Evolutionary conservation across 176 grass and related monocot genomes (phyloP), one percentile per base, ranked within the genome.

Genomic region (Ensete glaucum): DNA sequence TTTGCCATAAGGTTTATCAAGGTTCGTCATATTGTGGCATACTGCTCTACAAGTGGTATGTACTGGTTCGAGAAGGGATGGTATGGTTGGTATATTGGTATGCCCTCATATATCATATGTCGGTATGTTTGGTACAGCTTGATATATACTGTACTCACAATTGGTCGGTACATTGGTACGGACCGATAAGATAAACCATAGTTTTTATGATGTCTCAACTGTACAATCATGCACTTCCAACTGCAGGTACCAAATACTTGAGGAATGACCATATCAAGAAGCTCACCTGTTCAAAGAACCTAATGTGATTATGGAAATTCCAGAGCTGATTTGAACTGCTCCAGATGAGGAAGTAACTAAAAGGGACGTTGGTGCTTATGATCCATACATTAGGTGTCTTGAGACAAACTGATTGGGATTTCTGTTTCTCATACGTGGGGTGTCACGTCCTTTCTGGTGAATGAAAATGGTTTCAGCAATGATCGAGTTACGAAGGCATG

Each of bases 221-320:
- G 24, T 20, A 12, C 12, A 43, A 27, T 65, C 10, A 4, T 51
- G 9, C 17, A 10, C 50, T 71, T 57, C 19, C 8, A 16, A 74
- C 19, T 57, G 73, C 80, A 97, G 94, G 78, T 97, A 83, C 79
- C 83, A 80, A 81, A 87, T 93, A 76, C 90, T 85, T 51, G 84
- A 97, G 78, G 90, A 93, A 11, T 97, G 94, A 90, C 90, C 94
- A 76, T 93, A 91, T 74, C 81, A 87, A 76, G 94, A 97, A 86
- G 88, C 89, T 85, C 72, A 29, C 1, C 84, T 93, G 82, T 97
- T 97, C 75, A 93, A 91, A 82, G 72, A 93, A 80, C 88, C 94
- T 50, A 85, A 81, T 75, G 87, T 93, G 52, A 89, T 72, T 59
- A 19, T 62, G 56, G 77, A 87, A 77, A 80, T 93, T 77, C 84